A percentile compares a stretch with the other conserved stretches of the same genome.
phyloP scores from a whole-genome alignment of 768 basidiomycete species.

The Ramaria sp. region DNA sequence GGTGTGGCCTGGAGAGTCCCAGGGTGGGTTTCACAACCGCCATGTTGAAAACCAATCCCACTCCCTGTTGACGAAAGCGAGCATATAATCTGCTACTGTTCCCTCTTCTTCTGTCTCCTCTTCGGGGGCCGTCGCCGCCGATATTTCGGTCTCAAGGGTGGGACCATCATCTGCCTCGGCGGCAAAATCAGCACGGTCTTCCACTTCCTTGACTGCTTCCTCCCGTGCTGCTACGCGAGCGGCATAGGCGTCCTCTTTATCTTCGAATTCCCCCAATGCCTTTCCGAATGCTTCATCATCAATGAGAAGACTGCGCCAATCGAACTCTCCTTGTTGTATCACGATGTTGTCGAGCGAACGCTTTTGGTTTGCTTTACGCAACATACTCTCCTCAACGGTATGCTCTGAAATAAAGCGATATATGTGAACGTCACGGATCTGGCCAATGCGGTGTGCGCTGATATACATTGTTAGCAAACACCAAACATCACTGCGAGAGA shows the following conservation, averaged over 20 bases:
- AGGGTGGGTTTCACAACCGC: conserved; percentile 33
- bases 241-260: conserved; percentile 77
- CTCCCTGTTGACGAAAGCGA: conserved; percentile 50
- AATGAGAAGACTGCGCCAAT: conserved; percentile 75
- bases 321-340: conserved; percentile 90
- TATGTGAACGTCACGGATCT: conserved; percentile 92
- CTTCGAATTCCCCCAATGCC: conserved; percentile 79
- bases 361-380: conserved; percentile 97
- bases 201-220: conserved; percentile 61
- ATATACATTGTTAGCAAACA: not conserved
- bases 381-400: conserved; percentile 94
- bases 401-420: conserved; percentile 85
- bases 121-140: conserved; percentile 6
- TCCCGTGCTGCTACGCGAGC: conserved; percentile 68
- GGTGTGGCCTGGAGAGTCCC: too few species aligned
- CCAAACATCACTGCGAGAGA: not conserved
- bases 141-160: conserved; percentile 7
- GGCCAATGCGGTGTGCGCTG: conserved; percentile 96
- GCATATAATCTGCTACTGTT: conserved; percentile 78
- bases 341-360: conserved; percentile 83
- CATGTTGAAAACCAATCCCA: conserved; percentile 66
- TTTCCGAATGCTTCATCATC: conserved; percentile 44
- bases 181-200: conserved; percentile 72
- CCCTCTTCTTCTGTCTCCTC: conserved; percentile 50
- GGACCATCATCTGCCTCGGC: conserved; percentile 30